Base-by-base conservation (phyloP, 805 yeast genomes). In the Brettanomyces naardenensis region DNA sequence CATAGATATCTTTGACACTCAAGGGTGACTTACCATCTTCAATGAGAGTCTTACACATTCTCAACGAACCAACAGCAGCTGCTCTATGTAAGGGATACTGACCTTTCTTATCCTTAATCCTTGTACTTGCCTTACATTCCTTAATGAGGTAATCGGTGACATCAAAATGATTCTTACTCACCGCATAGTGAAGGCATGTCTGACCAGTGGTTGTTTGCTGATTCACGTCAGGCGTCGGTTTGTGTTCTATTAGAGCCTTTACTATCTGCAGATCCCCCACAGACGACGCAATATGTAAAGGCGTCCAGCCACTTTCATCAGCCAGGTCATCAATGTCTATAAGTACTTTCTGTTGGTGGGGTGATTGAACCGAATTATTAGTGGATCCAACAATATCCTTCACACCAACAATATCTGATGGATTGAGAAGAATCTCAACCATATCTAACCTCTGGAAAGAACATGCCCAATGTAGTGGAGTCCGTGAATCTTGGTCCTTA, bases 391-490 rank as follows among this genome's bases (percentile, higher is more conserved):
- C n/a, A 13, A 14, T 22, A 11, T 20, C 23, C 43, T 46, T 31
- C 31, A 33, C 23, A 22, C 22, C 39, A 4, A 29, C 40, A 37
- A 55, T 43, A 39, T 57, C 38, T 48, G 45, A 64, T 27, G 65
- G 68, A 39, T 59, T 62, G 39, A 66, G 56, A 6, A 80, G 52
- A 27, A 70, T 47, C 13, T 68, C 59, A 0, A 75, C 75, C 15
- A 80, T 65, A 20, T 73, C 76, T 5, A 60, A 49, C 40, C 78
- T 68, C 35, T 74, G 72, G 47, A 68, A 68, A 1, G 95, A 74
- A 20, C 80, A 75, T 1, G 96, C 95, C 96, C 96, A 89, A 56
- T 86, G 94, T 34, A 88, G 61, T 2, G 95, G 82, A 2, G 83
- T 77, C 45, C 97, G 69, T 2, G 78, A 80, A 51, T 88, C 96